Percentiles rank a stretch among this genome's conserved stretches.
phyloP scores from a whole-genome alignment of 1,139 yeast genomes.

The Blastobotrys capitulatus region DNA sequence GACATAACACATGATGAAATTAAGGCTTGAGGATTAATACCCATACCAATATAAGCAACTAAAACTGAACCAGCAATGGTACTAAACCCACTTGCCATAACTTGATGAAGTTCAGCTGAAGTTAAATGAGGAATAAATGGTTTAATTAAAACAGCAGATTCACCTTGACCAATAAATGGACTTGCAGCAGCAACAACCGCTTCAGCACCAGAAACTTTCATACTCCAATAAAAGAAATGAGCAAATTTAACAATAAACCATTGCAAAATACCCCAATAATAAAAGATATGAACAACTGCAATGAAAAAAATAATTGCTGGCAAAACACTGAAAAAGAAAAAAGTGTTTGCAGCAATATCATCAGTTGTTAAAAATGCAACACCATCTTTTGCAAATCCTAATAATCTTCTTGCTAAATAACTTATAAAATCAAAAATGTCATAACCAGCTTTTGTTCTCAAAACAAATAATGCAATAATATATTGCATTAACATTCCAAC shows the following conservation, averaged over 20 bases:
- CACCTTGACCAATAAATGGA: conserved; percentile 67
- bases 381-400: conserved; percentile 59
- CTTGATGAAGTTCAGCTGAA: conserved; percentile 58
- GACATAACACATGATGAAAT: conserved; percentile 69
- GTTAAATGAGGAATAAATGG: conserved; percentile 59
- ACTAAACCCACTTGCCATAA: conserved; percentile 63
- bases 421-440: conserved; percentile 62
- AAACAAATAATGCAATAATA: conserved; percentile 56
- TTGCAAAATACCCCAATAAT: conserved; percentile 56
- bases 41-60: conserved; percentile 60
- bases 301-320: conserved; percentile 63
- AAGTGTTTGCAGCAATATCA: conserved; percentile 39
- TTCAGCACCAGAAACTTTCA: conserved; percentile 61
- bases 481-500: conserved; percentile 60
- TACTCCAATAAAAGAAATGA: conserved; percentile 55
- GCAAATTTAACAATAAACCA: conserved; percentile 61
- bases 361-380: conserved; percentile 52
- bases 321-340: conserved; percentile 55
- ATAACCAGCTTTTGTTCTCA: conserved; percentile 56
- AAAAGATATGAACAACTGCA: conserved; percentile 57
- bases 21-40: conserved; percentile 59
- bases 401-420: conserved; percentile 51
- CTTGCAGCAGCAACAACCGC: conserved; percentile 66
- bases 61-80: conserved; percentile 64
- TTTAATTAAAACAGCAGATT: conserved; percentile 57